Conservation (phyloP, 208 protist genomes). For the Naegleria lovaniensis region DNA sequence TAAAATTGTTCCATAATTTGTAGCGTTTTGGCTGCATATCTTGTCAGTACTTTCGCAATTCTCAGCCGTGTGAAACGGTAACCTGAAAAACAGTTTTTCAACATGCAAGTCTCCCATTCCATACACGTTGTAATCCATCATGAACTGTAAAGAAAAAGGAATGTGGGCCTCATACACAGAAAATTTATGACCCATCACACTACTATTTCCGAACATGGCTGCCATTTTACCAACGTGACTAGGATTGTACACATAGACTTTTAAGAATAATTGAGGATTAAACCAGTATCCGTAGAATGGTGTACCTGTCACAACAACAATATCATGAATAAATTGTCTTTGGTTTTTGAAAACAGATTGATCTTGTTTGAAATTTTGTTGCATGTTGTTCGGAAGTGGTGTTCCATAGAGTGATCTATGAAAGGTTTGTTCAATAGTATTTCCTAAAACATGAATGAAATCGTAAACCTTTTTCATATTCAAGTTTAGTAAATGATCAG, state of each 20-base stretch:
- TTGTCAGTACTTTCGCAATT: neutral
- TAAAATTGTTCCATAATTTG: neutral
- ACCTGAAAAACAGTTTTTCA: neutral
- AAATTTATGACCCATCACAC: neutral
- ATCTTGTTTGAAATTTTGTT: neutral
- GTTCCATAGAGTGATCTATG: neutral
- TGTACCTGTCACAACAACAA: neutral
- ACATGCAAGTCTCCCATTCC: slow-evolving; percentile 53
- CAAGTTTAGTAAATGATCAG: neutral
- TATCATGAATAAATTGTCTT: slow-evolving; percentile 15
- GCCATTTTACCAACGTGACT: slow-evolving; percentile 1
- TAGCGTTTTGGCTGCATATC: neutral
- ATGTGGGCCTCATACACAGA: slow-evolving; percentile 56
- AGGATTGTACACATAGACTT: slow-evolving; percentile 24
- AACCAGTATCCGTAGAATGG: slow-evolving; percentile 12
- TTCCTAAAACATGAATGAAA: neutral
- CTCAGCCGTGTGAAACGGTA: neutral
- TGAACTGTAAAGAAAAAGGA: slow-evolving; percentile 59
- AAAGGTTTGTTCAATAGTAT: neutral
- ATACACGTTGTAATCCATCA: slow-evolving; percentile 65
- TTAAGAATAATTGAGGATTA: neutral
- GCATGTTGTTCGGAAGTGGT: neutral
- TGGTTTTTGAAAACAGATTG: neutral
- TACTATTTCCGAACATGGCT: neutral
- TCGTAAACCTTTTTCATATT: neutral